These are phyloP conservation scores for Apiotrichum domesticum DNA, from an alignment of 1,284 basidiomycete species.

Conservation along the genomic window DNA sequence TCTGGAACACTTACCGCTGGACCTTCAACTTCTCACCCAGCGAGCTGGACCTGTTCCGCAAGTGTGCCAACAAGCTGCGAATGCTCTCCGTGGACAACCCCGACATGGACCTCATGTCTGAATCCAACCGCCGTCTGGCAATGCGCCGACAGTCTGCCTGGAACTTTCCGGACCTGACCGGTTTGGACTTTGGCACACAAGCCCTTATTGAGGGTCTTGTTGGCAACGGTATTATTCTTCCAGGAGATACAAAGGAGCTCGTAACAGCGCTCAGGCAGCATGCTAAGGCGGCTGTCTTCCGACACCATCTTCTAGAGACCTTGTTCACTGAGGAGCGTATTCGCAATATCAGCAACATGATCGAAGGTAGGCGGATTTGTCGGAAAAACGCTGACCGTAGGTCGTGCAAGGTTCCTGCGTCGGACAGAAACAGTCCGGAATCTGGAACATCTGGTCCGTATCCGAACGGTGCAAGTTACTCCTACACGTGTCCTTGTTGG, in stretches of 20 bases:
- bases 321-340: slow-evolving; percentile 42
- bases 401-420: slow-evolving; percentile 1
- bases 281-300: slow-evolving; percentile 19
- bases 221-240: slow-evolving; percentile 36
- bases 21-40: slow-evolving; percentile 20
- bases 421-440: not conserved
- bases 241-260: slow-evolving; percentile 24
- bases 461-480: slow-evolving; percentile 42
- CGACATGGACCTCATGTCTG: slow-evolving; percentile 26
- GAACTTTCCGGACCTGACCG: slow-evolving; percentile 21
- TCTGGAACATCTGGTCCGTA: slow-evolving; percentile 33
- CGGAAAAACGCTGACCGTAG: not conserved
- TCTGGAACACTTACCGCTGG: slow-evolving; percentile 40
- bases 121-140: not conserved
- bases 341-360: slow-evolving; percentile 21
- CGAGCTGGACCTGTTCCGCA: slow-evolving; percentile 14
- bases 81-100: slow-evolving; percentile 28
- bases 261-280: slow-evolving; percentile 18
- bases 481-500: slow-evolving; percentile 44
- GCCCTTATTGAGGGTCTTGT: slow-evolving; percentile 43
- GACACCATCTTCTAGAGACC: slow-evolving; percentile 36
- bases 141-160: not conserved
- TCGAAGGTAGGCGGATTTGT: slow-evolving; percentile 18
- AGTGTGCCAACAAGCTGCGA: slow-evolving; percentile 21
- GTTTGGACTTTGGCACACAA: slow-evolving; percentile 29